These are phyloP conservation scores for Stevia rebaudiana DNA, from an alignment of 140 eudicot species.

Conservation along the genomic window DNA sequence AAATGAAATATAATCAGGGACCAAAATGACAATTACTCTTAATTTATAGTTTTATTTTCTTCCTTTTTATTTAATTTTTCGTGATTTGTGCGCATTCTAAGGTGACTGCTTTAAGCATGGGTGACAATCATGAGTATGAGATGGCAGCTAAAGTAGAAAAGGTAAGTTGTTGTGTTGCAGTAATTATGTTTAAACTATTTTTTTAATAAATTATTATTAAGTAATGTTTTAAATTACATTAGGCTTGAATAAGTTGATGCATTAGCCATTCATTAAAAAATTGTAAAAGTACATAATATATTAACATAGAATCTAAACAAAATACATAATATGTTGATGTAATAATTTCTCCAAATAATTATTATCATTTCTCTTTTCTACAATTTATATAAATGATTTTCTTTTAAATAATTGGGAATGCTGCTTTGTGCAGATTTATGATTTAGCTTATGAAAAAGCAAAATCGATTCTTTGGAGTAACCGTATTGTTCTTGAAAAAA, in stretches of 20 bases:
- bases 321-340: not conserved
- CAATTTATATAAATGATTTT: not conserved
- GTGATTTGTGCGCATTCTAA: conserved; percentile 7
- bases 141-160: conserved; percentile 91
- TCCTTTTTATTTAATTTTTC: not conserved
- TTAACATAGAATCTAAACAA: not conserved
- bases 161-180: conserved; percentile 34
- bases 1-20: too few relatives aligned
- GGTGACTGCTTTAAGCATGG: conserved; percentile 66
- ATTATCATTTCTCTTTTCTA: not conserved
- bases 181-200: not conserved
- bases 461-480: conserved; percentile 67
- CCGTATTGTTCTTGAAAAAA: conserved; percentile 59
- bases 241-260: not conserved
- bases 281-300: not conserved
- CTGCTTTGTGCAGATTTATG: conserved; percentile 50
- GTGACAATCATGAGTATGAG: conserved; percentile 64
- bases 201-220: conserved; percentile 11
- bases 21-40: too few relatives aligned
- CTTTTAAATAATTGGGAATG: not conserved
- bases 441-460: conserved; percentile 86
- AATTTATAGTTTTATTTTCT: not conserved
- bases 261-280: not conserved
- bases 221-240: not conserved
- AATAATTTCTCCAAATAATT: not conserved